Evolutionary conservation across 345 rosid species (phyloP).

Genomic region (Physaria fendleri): DNA sequence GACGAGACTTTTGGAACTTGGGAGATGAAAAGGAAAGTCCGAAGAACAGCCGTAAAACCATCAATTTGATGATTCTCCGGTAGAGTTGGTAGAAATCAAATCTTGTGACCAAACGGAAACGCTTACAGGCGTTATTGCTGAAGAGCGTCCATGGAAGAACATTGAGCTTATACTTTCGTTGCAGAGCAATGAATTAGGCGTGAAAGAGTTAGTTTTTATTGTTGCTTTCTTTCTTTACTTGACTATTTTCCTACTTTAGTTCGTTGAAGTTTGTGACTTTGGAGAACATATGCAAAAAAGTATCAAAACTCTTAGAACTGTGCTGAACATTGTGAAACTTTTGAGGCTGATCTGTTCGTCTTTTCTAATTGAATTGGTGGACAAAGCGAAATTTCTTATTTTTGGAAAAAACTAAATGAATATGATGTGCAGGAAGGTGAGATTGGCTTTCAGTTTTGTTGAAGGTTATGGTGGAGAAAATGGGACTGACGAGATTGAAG

Average conservation of each 20-base stretch:
- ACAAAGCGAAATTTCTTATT: background rate
- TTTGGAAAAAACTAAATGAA: background rate
- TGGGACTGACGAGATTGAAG: conserved; percentile 33
- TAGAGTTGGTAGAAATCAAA: conserved; percentile 18
- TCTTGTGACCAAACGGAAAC: conserved; percentile 6
- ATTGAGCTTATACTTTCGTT: conserved; percentile 57
- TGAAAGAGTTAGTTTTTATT: conserved; percentile 45
- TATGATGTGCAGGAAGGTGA: conserved; percentile 68
- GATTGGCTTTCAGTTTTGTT: conserved; percentile 48
- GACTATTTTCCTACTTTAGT: background rate
- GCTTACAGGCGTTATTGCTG: conserved; percentile 11
- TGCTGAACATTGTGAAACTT: background rate
- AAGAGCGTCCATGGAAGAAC: conserved; percentile 61
- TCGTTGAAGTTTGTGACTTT: background rate
- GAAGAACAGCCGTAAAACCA: too few species aligned
- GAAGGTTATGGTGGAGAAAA: conserved; percentile 16
- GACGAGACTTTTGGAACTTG: too few species aligned
- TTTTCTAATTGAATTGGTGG: background rate
- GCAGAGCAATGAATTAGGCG: conserved; percentile 40
- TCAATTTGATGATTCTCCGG: too few species aligned
- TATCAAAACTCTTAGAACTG: background rate
- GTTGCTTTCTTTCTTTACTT: background rate
- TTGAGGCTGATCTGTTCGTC: background rate
- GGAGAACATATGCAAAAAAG: background rate
- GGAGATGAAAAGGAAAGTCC: too few species aligned